Evolutionary conservation across 2,329 filamentous ascomycete species (phyloP).

Genomic region (Cryphonectria parasitica): DNA sequence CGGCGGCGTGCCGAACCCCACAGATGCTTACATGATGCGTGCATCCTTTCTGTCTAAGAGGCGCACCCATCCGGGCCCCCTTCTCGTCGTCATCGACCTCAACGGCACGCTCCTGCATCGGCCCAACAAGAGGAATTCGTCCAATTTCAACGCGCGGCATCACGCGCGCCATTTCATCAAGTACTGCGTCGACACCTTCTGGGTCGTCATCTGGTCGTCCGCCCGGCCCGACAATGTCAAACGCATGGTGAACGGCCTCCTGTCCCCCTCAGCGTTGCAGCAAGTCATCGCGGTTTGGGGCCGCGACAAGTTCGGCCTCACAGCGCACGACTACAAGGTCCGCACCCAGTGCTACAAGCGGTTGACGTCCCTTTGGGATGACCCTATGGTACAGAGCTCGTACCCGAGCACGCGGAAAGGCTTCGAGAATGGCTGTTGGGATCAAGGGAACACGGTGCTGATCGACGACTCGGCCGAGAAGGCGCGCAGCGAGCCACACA

Average conservation of each 20-base stretch:
- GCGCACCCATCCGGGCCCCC: conserved; percentile 55
- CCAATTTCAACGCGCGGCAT: conserved; percentile 67
- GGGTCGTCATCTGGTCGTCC: conserved; percentile 90
- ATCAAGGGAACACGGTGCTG: conserved; percentile 84
- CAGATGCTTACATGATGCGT: conserved; percentile 61
- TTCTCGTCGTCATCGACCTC: conserved; percentile 87
- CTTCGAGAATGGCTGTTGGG: conserved; percentile 58
- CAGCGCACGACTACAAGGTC: conserved; percentile 62
- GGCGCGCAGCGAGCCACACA: conserved; percentile 79
- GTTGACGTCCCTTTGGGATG: conserved; percentile 71
- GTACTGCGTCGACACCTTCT: conserved; percentile 75
- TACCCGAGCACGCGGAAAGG: conserved; percentile 46
- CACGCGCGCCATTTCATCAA: conserved; percentile 70
- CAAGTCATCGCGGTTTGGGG: conserved; percentile 75
- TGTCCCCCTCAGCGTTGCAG: conserved; percentile 56
- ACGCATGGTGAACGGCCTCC: conserved; percentile 67
- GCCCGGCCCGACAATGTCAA: conserved; percentile 74
- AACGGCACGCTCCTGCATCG: conserved; percentile 89
- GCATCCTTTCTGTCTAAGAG: conserved; percentile 49
- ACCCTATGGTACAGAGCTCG: conserved; percentile 46
- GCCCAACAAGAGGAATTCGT: conserved; percentile 54
- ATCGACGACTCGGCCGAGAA: conserved; percentile 87
- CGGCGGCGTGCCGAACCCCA: conserved; percentile 65
- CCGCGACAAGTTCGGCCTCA: conserved; percentile 75
- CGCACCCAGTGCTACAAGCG: conserved; percentile 92